Percentiles rank a stretch among this genome's conserved stretches.
Evolutionary conservation across 345 rosid species (phyloP).

Genomic region (Acer saccharum): DNA sequence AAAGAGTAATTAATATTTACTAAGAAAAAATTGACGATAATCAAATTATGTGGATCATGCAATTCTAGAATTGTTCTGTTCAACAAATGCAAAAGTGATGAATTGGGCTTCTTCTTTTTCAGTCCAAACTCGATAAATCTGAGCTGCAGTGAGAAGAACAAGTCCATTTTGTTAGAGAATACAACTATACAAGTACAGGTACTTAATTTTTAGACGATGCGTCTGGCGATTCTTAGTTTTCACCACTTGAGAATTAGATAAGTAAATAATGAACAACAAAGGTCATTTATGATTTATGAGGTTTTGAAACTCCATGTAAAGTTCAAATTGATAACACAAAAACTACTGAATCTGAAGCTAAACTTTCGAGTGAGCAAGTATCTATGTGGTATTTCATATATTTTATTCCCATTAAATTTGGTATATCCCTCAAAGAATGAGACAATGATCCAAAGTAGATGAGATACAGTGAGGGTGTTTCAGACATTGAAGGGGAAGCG

Average conservation of each 20-base stretch:
- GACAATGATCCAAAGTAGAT: conserved; percentile 21
- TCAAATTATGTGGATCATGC: too few species aligned
- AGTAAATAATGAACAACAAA: background rate
- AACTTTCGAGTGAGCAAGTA: background rate
- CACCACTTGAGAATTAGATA: background rate
- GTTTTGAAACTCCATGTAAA: background rate
- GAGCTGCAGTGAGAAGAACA: background rate
- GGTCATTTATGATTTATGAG: background rate
- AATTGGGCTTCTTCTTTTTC: too few species aligned
- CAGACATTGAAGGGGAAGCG: conserved; percentile 5
- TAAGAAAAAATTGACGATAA: too few species aligned
- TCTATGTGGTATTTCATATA: conserved; percentile 20
- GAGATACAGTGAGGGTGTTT: conserved; percentile 13
- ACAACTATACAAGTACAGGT: background rate
- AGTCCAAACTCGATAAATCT: background rate
- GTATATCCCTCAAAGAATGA: conserved; percentile 37
- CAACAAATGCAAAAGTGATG: too few species aligned
- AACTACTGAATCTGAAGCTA: too few species aligned
- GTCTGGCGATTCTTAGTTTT: background rate
- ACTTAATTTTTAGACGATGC: background rate
- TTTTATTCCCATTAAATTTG: conserved; percentile 41
- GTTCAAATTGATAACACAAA: background rate
- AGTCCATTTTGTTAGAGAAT: background rate
- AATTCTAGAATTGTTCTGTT: too few species aligned
- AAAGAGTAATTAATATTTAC: too few species aligned